phyloP scores from a whole-genome alignment of 1,139 yeast species.

The Taiozyma sp. region DNA sequence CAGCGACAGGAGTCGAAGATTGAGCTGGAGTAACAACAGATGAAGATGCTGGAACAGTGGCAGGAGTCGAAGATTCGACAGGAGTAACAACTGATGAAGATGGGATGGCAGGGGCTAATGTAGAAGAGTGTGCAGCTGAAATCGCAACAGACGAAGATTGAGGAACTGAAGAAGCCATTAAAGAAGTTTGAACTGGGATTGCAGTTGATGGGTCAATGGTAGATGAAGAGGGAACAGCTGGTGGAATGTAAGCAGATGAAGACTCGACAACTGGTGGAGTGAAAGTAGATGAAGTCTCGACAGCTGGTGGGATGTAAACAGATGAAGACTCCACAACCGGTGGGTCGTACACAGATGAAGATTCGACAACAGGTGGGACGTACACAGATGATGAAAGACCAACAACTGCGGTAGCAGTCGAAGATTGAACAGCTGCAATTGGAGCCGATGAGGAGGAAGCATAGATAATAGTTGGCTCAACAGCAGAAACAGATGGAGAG shows the following conservation, averaged over 20 bases:
- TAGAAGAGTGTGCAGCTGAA: not conserved
- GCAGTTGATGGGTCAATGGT: not conserved
- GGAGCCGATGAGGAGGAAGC: not conserved
- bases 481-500: not conserved
- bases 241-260: not conserved
- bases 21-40: constrained; percentile 2
- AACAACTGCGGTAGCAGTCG: not conserved
- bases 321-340: constrained; percentile 1
- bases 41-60: not conserved
- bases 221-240: not conserved
- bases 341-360: not conserved
- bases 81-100: not conserved
- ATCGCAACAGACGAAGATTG: not conserved
- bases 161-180: not conserved
- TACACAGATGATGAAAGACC: not conserved
- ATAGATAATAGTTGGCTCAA: constrained; percentile 1
- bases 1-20: not conserved
- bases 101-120: not conserved
- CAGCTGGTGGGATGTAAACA: not conserved
- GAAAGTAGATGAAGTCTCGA: not conserved
- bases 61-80: not conserved
- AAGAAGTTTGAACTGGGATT: not conserved
- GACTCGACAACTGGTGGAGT: not conserved
- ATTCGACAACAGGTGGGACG: not conserved
- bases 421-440: not conserved